Base-by-base conservation (phyloP, 495 filamentous ascomycete species). In the Xylaria intraflava region DNA sequence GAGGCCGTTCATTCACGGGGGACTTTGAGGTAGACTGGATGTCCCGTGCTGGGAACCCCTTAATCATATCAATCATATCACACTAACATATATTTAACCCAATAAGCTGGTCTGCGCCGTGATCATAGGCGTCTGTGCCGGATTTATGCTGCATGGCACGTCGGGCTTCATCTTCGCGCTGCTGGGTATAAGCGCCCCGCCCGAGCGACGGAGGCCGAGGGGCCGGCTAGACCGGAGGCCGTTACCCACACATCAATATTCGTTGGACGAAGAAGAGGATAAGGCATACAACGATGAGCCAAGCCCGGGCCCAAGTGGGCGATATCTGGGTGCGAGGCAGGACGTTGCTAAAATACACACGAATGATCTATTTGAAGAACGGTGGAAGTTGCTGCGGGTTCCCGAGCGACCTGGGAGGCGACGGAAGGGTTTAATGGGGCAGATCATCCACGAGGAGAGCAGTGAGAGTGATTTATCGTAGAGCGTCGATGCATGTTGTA, bases 391-490 rank as follows among this genome's bases (percentile, higher is more conserved):
- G 36, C 33, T 59, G 10, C 58, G 58, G 46, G 46, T 45, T 19
- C 61, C 62, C 23, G 64, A 60, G 59, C 66, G 65, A 49, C 60
- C 65, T 11, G 52, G 58, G 30, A 53, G 62, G 14, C 60, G 60
- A 53, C 66, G 57, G 46, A 72, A 59, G 46, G 72, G 72, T 0
- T 60, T 83, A 20, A 60, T 84, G 16, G 69, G 72, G 20, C 73
- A 80, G 46, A 86, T 81, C 0, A 88, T 88, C 16, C 65, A 86
- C 44, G 84, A 88, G 65, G 85, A 87, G 61, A 83, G 84, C 44
- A 78, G 79, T 52, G 53, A 46, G 41, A 70, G 63, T 45, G 64
- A 65, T 44, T 56, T 61, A 7, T 63, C 52, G 27, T 47, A 38
- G 23, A 38, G 16, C 17, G 4, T 38, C 17, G 4, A 33, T 11